Base-by-base conservation (phyloP, 2,329 filamentous ascomycete genomes). In the Mariannaea elegans region DNA sequence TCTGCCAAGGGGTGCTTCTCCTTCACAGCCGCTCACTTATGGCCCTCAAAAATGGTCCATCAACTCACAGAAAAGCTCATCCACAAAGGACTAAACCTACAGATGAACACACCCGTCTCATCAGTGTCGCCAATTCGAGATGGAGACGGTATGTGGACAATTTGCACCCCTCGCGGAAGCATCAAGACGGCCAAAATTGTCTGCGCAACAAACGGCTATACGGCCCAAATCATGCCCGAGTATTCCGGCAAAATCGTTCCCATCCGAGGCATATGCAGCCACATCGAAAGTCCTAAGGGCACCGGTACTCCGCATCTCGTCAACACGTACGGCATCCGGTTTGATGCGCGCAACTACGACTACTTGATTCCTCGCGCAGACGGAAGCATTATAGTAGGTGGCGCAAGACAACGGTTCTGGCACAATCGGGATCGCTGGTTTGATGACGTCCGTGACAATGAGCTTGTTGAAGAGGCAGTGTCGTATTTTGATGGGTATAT, bases 171-270 rank as follows among this genome's bases (percentile, higher is more conserved):
- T 13, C 24, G 56, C 7, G 89, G 88, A 10, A 70, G 61, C 0
- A 81, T 89, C 51, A 71, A 66, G 9, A 79, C 89, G 2, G 78
- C 76, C 23, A 82, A 81, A 31, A 78, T 91, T 13, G 76, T 91
- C 16, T 80, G 90, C 41, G 88, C 89, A 14, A 90, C 87, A 2
- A 92, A 92, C 65, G 89, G 79, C 12, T 91, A 90, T 71, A 90
- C 87, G 0, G 83, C 86, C 1, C 80, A 83, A 12, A 71, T 92
- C 6, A 75, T 88, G 2, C 87, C 87, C 0, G 72, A 81, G 54
- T 90, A 89, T 69, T 74, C 78, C 7, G 80, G 83, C 59, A 82
- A 85, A 9, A 90, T 92, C 59, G 80, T 89, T 8, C 89, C 89
- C 0, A 81, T 84, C 3, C 82, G 87, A 38, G 88, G 85, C 1